Percentiles rank a stretch among this genome's conserved stretches.
Conservation (phyloP, 208 protist species). For the Leishmania gerbilli region DNA sequence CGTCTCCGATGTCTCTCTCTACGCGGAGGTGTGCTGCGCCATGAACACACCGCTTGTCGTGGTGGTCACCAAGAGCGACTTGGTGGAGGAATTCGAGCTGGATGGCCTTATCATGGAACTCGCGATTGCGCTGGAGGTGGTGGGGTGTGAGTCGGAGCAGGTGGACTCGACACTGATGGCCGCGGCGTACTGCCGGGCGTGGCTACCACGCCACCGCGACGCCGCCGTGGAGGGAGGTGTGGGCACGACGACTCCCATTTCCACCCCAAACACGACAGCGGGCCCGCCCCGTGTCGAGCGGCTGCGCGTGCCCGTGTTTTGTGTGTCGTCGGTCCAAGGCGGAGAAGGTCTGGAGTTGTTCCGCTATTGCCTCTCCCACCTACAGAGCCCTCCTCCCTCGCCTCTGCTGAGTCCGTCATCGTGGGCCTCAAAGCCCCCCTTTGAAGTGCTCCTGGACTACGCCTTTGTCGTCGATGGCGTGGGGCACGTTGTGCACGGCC, state of each 20-base stretch:
- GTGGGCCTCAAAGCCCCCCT: conserved; percentile 36
- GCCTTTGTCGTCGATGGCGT: conserved; percentile 83
- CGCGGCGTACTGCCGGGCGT: conserved; percentile 29
- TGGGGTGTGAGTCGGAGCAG: conserved; percentile 46
- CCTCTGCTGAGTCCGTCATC: conserved; percentile 21
- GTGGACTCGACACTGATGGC: conserved; percentile 36
- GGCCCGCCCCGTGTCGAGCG: conserved; percentile 37
- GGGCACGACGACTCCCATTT: background rate
- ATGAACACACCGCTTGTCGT: conserved; percentile 92
- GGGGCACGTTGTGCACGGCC: conserved; percentile 94
- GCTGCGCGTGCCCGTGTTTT: conserved; percentile 62
- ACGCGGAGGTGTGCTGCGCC: conserved; percentile 92
- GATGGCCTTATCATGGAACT: conserved; percentile 90
- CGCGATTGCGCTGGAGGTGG: conserved; percentile 40
- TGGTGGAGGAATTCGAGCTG: conserved; percentile 91
- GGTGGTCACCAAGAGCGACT: conserved; percentile 96
- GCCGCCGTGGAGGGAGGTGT: conserved; percentile 39
- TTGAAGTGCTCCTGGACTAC: conserved; percentile 86
- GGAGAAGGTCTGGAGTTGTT: conserved; percentile 57
- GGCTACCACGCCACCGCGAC: conserved; percentile 35
- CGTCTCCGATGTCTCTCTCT: conserved; percentile 51
- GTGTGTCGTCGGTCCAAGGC: conserved; percentile 59
- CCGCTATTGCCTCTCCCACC: conserved; percentile 42
- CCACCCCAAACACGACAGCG: background rate
- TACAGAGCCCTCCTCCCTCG: conserved; percentile 30